These are phyloP conservation scores for Oryza meridionalis DNA, from an alignment of 176 grass and related monocot species.

Conservation along the genomic window DNA sequence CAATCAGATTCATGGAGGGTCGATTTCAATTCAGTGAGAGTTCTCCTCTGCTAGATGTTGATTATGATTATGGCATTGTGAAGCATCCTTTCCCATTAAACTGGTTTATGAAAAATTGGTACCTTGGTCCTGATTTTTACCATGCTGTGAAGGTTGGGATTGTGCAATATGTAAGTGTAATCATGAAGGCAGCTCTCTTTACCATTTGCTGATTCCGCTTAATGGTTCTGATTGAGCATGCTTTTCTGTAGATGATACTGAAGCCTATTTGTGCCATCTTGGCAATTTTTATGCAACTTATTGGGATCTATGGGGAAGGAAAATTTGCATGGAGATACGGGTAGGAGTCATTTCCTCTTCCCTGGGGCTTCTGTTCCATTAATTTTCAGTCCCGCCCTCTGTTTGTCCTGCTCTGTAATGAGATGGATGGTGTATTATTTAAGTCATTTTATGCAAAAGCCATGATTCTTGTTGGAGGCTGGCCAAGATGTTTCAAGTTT, in stretches of 20 bases:
- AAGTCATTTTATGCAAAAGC: constrained; percentile 13
- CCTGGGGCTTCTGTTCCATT: not conserved
- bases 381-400: not conserved
- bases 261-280: constrained; percentile 94
- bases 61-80: constrained; percentile 88
- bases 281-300: constrained; percentile 80
- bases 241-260: constrained; percentile 85
- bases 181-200: not conserved
- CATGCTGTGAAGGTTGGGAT: constrained; percentile 96
- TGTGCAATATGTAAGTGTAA: constrained; percentile 93
- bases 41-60: constrained; percentile 76
- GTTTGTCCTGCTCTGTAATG: not conserved
- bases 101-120: constrained; percentile 94
- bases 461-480: constrained; percentile 6
- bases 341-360: constrained; percentile 48
- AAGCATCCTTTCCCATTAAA: constrained; percentile 96
- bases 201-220: constrained; percentile 6
- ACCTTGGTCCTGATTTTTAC: constrained; percentile 93
- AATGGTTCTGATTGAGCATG: constrained; percentile 34
- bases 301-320: constrained; percentile 93
- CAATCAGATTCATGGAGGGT: constrained; percentile 93
- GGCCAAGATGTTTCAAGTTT: constrained; percentile 9
- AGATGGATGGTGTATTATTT: not conserved
- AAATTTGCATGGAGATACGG: constrained; percentile 97
- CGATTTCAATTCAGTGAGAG: constrained; percentile 61